A percentile compares a stretch with the other conserved stretches of the same genome.
These are phyloP conservation scores for Uromyces viciae-fabae DNA, from an alignment of 1,284 basidiomycete genomes.

Conservation along the genomic window DNA sequence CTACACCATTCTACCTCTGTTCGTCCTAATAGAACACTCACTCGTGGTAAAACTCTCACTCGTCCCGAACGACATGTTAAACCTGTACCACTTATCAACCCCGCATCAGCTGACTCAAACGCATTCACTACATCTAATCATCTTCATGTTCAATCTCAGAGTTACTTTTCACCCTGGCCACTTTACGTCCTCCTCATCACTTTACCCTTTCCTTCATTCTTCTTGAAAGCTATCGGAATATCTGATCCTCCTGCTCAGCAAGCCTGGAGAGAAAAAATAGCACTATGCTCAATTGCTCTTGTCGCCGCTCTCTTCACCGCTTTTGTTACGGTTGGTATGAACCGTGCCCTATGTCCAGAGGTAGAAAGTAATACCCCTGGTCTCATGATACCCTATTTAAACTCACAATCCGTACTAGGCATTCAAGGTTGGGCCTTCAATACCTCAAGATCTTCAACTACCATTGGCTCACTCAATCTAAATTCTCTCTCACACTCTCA, in stretches of 20 bases:
- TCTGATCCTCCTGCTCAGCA: constrained; percentile 62
- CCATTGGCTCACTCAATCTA: constrained; percentile 63
- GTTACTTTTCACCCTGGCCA: constrained; percentile 50
- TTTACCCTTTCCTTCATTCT: constrained; percentile 52
- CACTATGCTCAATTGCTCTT: constrained; percentile 79
- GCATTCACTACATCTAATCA: not conserved
- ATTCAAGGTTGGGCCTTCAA: constrained; percentile 76
- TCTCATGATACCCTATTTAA: constrained; percentile 9
- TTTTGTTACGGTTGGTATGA: constrained; percentile 90
- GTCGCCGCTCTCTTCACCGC: constrained; percentile 75
- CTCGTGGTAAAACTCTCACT: constrained; percentile 86
- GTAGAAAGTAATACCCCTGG: constrained; percentile 32
- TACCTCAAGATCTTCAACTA: constrained; percentile 64
- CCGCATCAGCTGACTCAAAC: constrained; percentile 58
- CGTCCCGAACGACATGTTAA: constrained; percentile 90
- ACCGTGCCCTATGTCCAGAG: constrained; percentile 80
- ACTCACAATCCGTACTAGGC: constrained; percentile 64
- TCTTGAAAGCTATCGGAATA: constrained; percentile 55
- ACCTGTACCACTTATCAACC: constrained; percentile 87
- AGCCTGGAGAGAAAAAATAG: constrained; percentile 97
- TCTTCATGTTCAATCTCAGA: no score
- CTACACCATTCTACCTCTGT: not conserved
- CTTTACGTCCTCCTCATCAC: constrained; percentile 49
- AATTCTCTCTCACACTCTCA: constrained; percentile 61
- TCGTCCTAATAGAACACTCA: constrained; percentile 49